Conservation (phyloP, 176 grass and related monocot genomes). For the Thalia dealbata region DNA sequence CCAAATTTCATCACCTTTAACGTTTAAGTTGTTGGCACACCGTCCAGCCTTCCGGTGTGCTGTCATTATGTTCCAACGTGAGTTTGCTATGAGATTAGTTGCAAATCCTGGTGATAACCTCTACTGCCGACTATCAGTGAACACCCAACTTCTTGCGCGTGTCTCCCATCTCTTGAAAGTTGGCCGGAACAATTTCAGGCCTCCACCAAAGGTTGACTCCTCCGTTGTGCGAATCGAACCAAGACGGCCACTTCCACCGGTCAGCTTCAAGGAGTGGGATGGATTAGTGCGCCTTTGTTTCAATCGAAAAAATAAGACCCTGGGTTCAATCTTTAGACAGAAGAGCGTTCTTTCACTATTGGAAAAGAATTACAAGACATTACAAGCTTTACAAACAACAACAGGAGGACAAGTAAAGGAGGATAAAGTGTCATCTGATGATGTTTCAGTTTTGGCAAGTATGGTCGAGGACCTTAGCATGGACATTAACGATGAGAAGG, state of each 20-base stretch:
- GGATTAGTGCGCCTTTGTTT: slow-evolving; percentile 70
- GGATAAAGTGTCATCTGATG: slow-evolving; percentile 38
- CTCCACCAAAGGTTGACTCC: slow-evolving; percentile 85
- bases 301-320: slow-evolving; percentile 82
- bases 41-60: slow-evolving; percentile 83
- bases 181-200: slow-evolving; percentile 81
- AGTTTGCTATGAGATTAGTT: slow-evolving; percentile 90
- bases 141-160: slow-evolving; percentile 72
- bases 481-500: slow-evolving; percentile 36
- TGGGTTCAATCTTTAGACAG: slow-evolving; percentile 70
- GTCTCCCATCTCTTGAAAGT: slow-evolving; percentile 86
- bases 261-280: slow-evolving; percentile 92
- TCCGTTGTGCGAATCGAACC: slow-evolving; percentile 90
- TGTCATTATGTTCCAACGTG: slow-evolving; percentile 92
- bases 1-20: slow-evolving; percentile 83
- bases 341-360: slow-evolving; percentile 61
- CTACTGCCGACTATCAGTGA: slow-evolving; percentile 90
- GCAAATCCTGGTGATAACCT: slow-evolving; percentile 77
- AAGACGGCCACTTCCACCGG: slow-evolving; percentile 64
- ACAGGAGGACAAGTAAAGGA: slow-evolving; percentile 27
- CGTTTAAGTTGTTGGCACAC: slow-evolving; percentile 79
- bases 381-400: slow-evolving; percentile 58
- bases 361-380: slow-evolving; percentile 93
- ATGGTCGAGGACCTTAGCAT: slow-evolving; percentile 84
- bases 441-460: slow-evolving; percentile 51